Evolutionary conservation across 768 basidiomycete species (phyloP).

Genomic region (Psilocybe tampanensis): DNA sequence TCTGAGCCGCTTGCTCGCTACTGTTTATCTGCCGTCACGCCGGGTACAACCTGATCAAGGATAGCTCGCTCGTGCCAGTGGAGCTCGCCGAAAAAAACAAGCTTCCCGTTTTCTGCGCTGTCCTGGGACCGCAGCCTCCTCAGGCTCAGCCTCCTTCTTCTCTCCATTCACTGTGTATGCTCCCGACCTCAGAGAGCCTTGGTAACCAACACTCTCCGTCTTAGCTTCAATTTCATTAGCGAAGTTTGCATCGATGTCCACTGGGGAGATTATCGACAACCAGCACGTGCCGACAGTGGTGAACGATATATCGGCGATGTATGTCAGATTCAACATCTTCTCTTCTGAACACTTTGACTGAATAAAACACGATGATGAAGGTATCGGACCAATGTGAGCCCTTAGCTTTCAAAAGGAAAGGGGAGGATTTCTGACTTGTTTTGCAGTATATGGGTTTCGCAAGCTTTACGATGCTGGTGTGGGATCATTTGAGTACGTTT

Average conservation of each 20-base stretch:
- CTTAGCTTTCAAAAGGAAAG: not conserved
- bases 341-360: too few species aligned
- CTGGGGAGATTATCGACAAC: not conserved
- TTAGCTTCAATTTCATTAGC: not conserved
- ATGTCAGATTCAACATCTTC: not conserved
- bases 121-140: too few species aligned
- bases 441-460: constrained; percentile 51
- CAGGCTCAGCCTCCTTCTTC: too few species aligned
- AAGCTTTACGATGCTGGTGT: constrained; percentile 52
- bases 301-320: constrained; percentile 26
- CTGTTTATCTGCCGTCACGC: too few species aligned
- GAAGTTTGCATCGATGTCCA: not conserved
- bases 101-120: not conserved
- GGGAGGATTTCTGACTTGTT: not conserved
- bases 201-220: not conserved
- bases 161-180: too few species aligned
- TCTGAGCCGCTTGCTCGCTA: too few species aligned
- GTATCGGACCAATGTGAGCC: constrained; percentile 26
- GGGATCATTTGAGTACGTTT: constrained; percentile 58
- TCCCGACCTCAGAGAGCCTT: too few species aligned
- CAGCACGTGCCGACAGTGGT: constrained; percentile 6
- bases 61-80: too few species aligned
- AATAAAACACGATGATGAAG: constrained; percentile 2
- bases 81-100: too few species aligned
- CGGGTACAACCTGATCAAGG: too few species aligned